Evolutionary conservation across 2,329 filamentous ascomycete genomes (phyloP), one percentile per base, ranked within the genome.

Genomic region (Stagonosporopsis chrysanthemi): DNA sequence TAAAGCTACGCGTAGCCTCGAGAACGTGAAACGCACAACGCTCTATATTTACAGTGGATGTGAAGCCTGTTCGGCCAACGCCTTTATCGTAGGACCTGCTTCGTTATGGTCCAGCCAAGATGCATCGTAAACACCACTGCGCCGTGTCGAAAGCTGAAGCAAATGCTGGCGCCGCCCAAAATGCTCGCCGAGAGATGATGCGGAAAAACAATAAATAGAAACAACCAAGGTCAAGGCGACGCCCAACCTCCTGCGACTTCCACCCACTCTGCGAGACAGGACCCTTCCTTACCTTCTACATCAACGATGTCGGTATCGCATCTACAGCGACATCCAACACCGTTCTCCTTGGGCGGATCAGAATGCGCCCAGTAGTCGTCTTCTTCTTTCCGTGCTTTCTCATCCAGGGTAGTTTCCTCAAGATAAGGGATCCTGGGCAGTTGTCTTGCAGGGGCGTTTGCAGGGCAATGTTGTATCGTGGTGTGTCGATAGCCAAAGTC

Each of bases 401-500:
- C 89, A 65, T 96, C 90, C 14, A 83, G 70, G 0, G 91, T 96
- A 15, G 91, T 95, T 80, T 80, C 86, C 77, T 97, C 92, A 15
- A 96, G 86, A 74, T 83, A 97, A 0, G 91, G 92, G 49, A 88
- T 84, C 55, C 92, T 87, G 4, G 90, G 86, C 40, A 97, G 84
- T 78, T 99, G 95, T 44, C 91, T 88, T 12, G 89, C 88, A 0
- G 94, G 95, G 2, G 95, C 95, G 73, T 99, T 99, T 52, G 93
- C 92, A 1, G 95, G 95, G 72, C 95, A 99, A 78, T 99, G 95
- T 79, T 98, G 94, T 73, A 99, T 99, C 3, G 95, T 99, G 6
- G 95, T 99, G 79, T 99, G 95, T 72, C 95, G 87, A 80, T 99
- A 99, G 52, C 95, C 95, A 79, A 98, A 94, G 77, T 99, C 95